A percentile compares a stretch with the other conserved stretches of the same genome.
Evolutionary conservation across 257 asterid genomes (phyloP).

Genomic region (Schizonepeta tenuifolia): DNA sequence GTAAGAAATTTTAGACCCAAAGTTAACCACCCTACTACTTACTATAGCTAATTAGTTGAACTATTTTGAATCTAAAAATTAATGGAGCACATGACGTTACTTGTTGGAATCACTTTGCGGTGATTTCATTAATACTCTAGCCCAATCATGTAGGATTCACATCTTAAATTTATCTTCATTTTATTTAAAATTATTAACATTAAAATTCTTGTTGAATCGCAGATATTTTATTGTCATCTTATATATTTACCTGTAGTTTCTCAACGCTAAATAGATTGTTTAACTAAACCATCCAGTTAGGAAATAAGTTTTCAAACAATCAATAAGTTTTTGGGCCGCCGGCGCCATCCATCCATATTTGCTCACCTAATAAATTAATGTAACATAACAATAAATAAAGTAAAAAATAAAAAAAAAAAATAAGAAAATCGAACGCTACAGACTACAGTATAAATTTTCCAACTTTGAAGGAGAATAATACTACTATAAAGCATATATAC

Average conservation of each 20-base stretch:
- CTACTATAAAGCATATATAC: background rate
- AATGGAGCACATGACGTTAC: constrained; percentile 16
- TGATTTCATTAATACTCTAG: background rate
- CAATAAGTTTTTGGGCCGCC: background rate
- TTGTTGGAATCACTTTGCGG: constrained; percentile 5
- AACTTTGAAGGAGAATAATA: background rate
- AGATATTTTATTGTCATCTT: background rate
- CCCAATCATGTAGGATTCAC: constrained; percentile 5
- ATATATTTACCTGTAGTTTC: background rate
- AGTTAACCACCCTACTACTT: background rate
- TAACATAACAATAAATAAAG: background rate
- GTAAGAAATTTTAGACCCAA: background rate
- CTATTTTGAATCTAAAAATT: background rate
- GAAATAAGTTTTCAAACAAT: background rate
- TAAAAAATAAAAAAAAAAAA: too few relatives aligned
- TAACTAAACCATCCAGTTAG: too few relatives aligned
- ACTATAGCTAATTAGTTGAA: background rate
- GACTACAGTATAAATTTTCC: too few relatives aligned
- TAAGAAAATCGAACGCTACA: background rate
- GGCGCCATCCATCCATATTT: background rate
- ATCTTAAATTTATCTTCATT: background rate
- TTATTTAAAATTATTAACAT: background rate
- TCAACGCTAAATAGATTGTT: background rate
- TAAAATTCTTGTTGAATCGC: background rate
- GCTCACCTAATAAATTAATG: background rate